Evolutionary conservation across 306 rosid species (phyloP), one percentile per base, ranked within the genome.

Genomic region (Spatholobus suberectus): DNA sequence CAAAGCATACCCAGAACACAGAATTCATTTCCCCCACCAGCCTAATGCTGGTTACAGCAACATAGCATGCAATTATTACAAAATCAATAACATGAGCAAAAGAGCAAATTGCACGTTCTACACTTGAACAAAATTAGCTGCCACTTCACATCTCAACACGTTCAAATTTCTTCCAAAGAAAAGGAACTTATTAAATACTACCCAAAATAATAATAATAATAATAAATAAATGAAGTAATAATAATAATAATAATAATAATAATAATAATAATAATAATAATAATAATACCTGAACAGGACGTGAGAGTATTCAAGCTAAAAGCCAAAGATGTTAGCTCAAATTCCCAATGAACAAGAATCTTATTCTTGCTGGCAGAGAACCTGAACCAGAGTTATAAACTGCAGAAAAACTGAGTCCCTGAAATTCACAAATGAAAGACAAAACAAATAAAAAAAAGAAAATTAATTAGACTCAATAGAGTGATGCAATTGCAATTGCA

Each of bases 401-500:
- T 43, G 89, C 82, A 78, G 62, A 75, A 75, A 24, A 70, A 85
- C 58, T 21, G 87, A 81, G 83, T 55, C 68, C 90, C 92, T 89
- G 90, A 83, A 83, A 88, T 49, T 20, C 1, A 78, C 3, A 57
- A 38, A 26, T 11, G 41, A 4, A 76, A 68, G 11, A 4, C 47
- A 32, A 44, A 57, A 27, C 5, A 12, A 20, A 12, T 10, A 21
- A 21, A 13, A 24, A 6, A 66, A 21, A 12, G 5, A 5, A 21
- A 81, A 62, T 3, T 67, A 40, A 51, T 26, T 8, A 71, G 18
- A 27, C 26, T 13, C 37, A 44, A 72, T 32, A 8, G 6, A 49
- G 15, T 47, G 72, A 49, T 32, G 6, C 29, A 37, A 73, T 73
- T 73, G 14, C 11, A 69, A 63, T 37, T 32, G 6, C 29, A 37